Percentiles rank a stretch among this genome's conserved stretches.
Evolutionary conservation across 148 eudicot species (phyloP).

Genomic region (Persicaria maculosa): DNA sequence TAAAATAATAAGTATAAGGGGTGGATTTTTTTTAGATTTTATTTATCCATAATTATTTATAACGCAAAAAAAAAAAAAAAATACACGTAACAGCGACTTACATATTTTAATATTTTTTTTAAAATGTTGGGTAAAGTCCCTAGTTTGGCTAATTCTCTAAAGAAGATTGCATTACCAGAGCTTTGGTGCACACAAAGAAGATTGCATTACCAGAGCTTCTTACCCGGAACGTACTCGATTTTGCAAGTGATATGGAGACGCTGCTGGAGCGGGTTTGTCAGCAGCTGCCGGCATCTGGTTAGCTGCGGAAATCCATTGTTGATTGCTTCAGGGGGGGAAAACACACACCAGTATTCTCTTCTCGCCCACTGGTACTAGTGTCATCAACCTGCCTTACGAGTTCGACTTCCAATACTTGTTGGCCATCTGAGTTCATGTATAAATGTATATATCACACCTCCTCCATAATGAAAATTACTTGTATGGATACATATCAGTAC

Average conservation of each 20-base stretch:
- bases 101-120: too few species aligned
- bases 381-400: constrained; percentile 67
- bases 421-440: constrained; percentile 9
- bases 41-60: too few species aligned
- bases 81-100: too few species aligned
- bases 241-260: constrained; percentile 46
- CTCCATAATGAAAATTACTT: neutral
- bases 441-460: neutral
- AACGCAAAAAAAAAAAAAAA: too few species aligned
- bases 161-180: too few species aligned
- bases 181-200: constrained; percentile 29
- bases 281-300: constrained; percentile 77
- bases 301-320: constrained; percentile 75
- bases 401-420: constrained; percentile 78
- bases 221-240: constrained; percentile 52
- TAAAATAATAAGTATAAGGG: too few species aligned
- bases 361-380: constrained; percentile 15
- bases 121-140: too few species aligned
- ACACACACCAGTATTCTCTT: constrained; percentile 14
- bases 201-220: constrained; percentile 70
- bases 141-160: too few species aligned
- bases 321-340: constrained; percentile 59
- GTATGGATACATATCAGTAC: too few species aligned
- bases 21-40: too few species aligned
- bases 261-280: constrained; percentile 77